Base-by-base conservation (phyloP, 352 stramenopile genomes). In the Thalassiosira mediterranea region DNA sequence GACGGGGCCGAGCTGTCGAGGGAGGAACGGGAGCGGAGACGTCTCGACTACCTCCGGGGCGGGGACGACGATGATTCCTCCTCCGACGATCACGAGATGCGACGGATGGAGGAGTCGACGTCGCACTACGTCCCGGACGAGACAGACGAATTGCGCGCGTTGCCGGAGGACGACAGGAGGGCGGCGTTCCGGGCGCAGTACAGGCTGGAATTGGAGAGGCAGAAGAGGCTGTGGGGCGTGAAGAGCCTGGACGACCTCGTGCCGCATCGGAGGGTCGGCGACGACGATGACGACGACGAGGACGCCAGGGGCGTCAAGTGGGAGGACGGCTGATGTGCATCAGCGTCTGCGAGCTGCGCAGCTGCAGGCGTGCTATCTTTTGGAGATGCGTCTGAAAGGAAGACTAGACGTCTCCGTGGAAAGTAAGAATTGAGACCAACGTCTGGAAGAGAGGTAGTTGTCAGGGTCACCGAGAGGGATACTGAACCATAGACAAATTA, bases 151-250 rank as follows among this genome's bases (percentile, higher is more conserved):
- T 63, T 78, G 4, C 19, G 63, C n/a, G 67, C 60, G 58, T 46
- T 84, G 21, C 53, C 63, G 4, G 79, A 87, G 29, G 65, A 82
- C 34, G 75, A 84, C 38, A 61, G 84, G 19, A 76, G 65, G 34
- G 49, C 68, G 23, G 68, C 76, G 1, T 93, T 93, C 71, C 79
- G 87, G 66, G 58, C 81, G 26, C 72, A 87, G 5, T 93, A 93
- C 57, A 88, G 87, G 48, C 70, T 81, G 31, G 80, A 91, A 76
- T 75, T 91, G 19, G 63, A 70, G 38, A 62, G 84, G 52, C 84
- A 75, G 51, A 85, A 81, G 25, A 76, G 66, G 21, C 59, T 84
- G 4, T 37, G 73, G 44, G 70, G 69, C 11, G 54, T 79, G 23
- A 56, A 42, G 34, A 73, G 56, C n/a, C 62, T 67, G 23, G 46